These are phyloP conservation scores for Candida maris DNA, from an alignment of 805 yeast genomes.

Conservation along the genomic window DNA sequence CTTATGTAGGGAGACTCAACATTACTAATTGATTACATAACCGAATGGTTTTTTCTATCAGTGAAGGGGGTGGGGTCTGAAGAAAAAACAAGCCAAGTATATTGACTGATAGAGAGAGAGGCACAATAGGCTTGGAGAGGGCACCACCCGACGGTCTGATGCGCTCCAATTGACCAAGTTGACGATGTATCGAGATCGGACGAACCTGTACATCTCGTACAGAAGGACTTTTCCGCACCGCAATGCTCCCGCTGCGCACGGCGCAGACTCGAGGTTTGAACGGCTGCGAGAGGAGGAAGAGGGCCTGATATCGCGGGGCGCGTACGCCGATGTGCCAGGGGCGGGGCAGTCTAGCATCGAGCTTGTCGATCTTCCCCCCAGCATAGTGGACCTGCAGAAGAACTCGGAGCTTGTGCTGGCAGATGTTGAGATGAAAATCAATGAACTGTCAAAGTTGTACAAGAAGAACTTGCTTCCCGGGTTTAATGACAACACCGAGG, in stretches of 20 bases:
- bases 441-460: constrained; percentile 64
- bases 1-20: too few species aligned
- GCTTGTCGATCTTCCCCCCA: constrained; percentile 68
- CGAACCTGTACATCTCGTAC: constrained; percentile 85
- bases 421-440: constrained; percentile 51
- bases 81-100: too few species aligned
- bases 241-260: constrained; percentile 23
- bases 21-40: too few species aligned
- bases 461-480: constrained; percentile 84
- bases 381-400: constrained; percentile 67
- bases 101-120: too few species aligned
- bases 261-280: constrained; percentile 29
- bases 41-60: too few species aligned
- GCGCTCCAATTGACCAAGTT: too few species aligned
- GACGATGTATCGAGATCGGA: constrained; percentile 85
- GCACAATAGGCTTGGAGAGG: too few species aligned
- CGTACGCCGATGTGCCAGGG: constrained; percentile 17
- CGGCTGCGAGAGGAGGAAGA: constrained; percentile 52
- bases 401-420: constrained; percentile 64
- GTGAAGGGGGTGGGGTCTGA: too few species aligned
- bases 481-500: constrained; percentile 71
- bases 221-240: constrained; percentile 85
- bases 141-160: too few species aligned
- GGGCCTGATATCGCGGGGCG: constrained; percentile 43
- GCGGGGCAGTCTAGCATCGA: constrained; percentile 42